These are phyloP conservation scores for Biscogniauxia sp. DNA, from an alignment of 2,329 filamentous ascomycete genomes.

Conservation along the genomic window DNA sequence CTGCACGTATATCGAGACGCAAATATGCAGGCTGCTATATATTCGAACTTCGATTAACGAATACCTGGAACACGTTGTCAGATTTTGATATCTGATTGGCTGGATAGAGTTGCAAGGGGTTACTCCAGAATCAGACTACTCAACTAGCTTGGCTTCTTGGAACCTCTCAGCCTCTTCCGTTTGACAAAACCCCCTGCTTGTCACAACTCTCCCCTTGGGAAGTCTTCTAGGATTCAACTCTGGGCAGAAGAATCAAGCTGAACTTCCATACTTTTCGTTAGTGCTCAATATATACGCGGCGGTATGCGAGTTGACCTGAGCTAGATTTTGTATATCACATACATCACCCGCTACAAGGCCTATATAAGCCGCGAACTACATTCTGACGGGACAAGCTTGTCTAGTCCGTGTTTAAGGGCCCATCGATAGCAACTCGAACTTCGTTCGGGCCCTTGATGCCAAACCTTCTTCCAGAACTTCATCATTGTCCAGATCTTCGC, in stretches of 20 bases:
- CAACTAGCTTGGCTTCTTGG: background rate
- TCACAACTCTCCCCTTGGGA: background rate
- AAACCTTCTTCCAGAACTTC: no score
- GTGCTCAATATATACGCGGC: no score
- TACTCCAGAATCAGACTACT: background rate
- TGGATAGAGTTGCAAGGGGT: background rate
- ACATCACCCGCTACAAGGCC: no score
- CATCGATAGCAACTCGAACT: no score
- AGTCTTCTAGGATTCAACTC: background rate
- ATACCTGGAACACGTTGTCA: background rate
- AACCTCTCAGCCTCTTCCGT: background rate
- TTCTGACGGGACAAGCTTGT: no score
- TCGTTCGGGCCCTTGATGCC: no score
- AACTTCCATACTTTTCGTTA: background rate
- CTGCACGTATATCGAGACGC: background rate
- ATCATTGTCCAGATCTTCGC: background rate
- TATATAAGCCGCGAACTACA: no score
- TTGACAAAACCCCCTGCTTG: background rate
- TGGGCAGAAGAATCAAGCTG: background rate
- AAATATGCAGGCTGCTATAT: background rate
- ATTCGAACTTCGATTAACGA: background rate
- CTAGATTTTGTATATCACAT: no score
- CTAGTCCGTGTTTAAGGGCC: no score
- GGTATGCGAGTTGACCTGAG: no score
- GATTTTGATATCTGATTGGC: background rate